Percentiles rank a stretch among this genome's conserved stretches.
Conservation (phyloP, 2,329 filamentous ascomycete species). For the Aspergillus udagawae region DNA sequence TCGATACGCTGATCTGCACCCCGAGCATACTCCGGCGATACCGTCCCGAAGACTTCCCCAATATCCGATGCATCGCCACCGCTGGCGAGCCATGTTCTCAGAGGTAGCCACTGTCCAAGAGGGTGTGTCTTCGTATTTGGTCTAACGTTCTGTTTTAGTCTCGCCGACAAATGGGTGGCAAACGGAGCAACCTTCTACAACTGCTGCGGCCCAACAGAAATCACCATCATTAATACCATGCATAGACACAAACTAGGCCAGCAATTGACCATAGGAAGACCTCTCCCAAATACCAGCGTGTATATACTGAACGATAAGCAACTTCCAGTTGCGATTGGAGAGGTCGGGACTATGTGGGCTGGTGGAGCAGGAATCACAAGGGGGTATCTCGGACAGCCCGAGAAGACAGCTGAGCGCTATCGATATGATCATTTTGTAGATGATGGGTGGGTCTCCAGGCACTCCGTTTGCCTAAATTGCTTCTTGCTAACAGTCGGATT, state of each 20-base stretch:
- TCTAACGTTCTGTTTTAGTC: background rate
- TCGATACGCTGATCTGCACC: conserved; percentile 10
- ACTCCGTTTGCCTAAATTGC: background rate
- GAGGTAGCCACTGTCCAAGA: background rate
- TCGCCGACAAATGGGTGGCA: conserved; percentile 8
- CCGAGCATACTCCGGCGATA: conserved; percentile 8
- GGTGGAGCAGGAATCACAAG: conserved; percentile 3
- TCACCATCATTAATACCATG: conserved; percentile 11
- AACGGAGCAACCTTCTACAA: conserved; percentile 6
- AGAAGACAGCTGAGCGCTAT: conserved; percentile 6
- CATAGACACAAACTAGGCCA: conserved; percentile 3
- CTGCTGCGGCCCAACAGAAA: conserved; percentile 9
- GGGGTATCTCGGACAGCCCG: conserved; percentile 5
- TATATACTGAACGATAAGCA: conserved; percentile 5
- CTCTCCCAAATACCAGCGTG: conserved; percentile 9
- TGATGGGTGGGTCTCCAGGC: conserved; percentile 1
- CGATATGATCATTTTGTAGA: conserved; percentile 5
- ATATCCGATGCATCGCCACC: conserved; percentile 7
- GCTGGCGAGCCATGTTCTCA: conserved; percentile 9
- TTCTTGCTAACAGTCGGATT: background rate
- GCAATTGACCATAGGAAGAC: conserved; percentile 7
- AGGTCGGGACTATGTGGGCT: conserved; percentile 9
- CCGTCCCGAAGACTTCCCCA: conserved; percentile 3
- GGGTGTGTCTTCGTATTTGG: background rate
- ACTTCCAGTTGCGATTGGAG: conserved; percentile 1